Conservation (phyloP, 2,329 filamentous ascomycete species). For the Botrytis tulipae region DNA sequence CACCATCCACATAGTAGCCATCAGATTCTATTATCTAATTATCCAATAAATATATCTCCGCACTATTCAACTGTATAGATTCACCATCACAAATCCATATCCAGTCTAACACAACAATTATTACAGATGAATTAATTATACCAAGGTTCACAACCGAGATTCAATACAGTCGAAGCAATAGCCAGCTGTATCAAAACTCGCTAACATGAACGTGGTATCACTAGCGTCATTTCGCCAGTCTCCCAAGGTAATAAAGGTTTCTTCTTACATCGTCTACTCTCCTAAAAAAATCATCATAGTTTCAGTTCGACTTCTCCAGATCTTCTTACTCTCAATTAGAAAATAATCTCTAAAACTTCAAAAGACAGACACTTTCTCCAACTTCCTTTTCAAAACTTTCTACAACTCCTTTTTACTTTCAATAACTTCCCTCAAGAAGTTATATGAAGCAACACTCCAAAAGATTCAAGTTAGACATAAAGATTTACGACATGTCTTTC, state of each 20-base stretch:
- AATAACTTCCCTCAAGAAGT: rapidly evolving
- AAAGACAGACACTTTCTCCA: neutral
- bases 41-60: neutral
- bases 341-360: neutral
- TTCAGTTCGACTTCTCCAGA: neutral
- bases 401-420: rapidly evolving
- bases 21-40: neutral
- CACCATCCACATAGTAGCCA: too few relatives aligned
- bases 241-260: neutral
- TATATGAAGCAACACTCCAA: neutral
- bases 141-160: neutral
- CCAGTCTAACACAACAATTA: rapidly evolving
- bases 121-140: neutral
- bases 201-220: neutral
- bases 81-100: neutral
- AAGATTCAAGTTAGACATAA: rapidly evolving
- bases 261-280: neutral
- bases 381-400: neutral
- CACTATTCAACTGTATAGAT: neutral
- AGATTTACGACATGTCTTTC: neutral
- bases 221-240: neutral
- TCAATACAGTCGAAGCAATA: neutral
- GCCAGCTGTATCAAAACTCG: neutral
- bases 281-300: neutral
- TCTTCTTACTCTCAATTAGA: neutral